Conservation (phyloP, 2,329 filamentous ascomycete species). For the Seiridium cupressi region DNA sequence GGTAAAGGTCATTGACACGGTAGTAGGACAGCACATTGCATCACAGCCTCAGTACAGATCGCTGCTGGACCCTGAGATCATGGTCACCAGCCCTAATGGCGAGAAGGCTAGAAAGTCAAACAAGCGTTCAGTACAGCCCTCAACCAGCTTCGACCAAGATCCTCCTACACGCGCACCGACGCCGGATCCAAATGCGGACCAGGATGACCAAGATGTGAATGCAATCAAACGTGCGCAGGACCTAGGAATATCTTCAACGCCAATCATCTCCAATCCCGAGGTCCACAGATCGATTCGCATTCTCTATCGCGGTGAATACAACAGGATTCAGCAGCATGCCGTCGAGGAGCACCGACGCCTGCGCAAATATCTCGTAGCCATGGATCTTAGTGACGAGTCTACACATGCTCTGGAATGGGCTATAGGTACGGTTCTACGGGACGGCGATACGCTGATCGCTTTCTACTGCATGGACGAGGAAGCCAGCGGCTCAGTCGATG, state of each 20-base stretch:
- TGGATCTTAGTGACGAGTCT: constrained; percentile 90
- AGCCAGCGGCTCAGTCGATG: constrained; percentile 50
- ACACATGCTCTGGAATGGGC: constrained; percentile 97
- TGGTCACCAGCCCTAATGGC: constrained; percentile 60
- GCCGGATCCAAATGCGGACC: constrained; percentile 72
- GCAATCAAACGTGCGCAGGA: constrained; percentile 89
- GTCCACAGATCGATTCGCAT: constrained; percentile 83
- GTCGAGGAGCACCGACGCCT: constrained; percentile 76
- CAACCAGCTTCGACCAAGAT: constrained; percentile 77
- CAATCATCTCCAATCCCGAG: constrained; percentile 72
- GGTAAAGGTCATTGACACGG: constrained; percentile 20
- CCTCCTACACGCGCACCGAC: constrained; percentile 51
- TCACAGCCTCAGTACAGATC: constrained; percentile 60
- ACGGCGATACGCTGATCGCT: constrained; percentile 90
- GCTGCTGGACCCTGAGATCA: constrained; percentile 66
- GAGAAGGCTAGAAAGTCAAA: constrained; percentile 55
- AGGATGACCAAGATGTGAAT: constrained; percentile 72
- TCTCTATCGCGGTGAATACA: constrained; percentile 85
- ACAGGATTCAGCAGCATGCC: constrained; percentile 71
- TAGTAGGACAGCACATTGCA: constrained; percentile 50
- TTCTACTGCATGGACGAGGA: constrained; percentile 96
- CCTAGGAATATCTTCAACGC: constrained; percentile 76
- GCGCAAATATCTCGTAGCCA: constrained; percentile 92
- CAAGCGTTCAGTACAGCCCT: constrained; percentile 63
- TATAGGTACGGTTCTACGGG: constrained; percentile 88